Conservation (phyloP, 768 basidiomycete genomes). For the Artomyces pyxidatus region DNA sequence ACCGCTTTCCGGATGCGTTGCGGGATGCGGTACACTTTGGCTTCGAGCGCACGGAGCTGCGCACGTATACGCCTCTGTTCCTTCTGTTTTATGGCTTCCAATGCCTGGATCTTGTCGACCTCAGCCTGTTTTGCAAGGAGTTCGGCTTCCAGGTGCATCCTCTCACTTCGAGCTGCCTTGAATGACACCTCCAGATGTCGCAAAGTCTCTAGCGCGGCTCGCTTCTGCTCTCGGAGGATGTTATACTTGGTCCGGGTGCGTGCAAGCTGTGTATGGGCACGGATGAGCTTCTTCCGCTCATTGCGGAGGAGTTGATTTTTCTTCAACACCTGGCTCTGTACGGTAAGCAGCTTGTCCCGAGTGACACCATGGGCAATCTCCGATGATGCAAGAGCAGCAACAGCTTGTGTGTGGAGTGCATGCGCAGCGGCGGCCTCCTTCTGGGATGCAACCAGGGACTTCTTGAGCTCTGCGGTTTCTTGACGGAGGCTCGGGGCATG, state of each 20-base stretch:
- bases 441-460: no score
- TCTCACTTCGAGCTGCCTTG: neutral
- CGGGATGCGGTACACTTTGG: neutral
- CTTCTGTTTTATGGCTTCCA: neutral
- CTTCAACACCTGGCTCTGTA: neutral
- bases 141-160: neutral
- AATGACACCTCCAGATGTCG: neutral
- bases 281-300: neutral
- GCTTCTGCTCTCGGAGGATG: neutral
- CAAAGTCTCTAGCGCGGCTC: neutral
- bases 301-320: neutral
- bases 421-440: no score
- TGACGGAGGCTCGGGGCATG: no score
- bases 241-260: neutral
- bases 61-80: neutral
- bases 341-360: neutral
- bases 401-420: no score
- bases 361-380: no score
- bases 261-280: neutral
- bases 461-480: no score
- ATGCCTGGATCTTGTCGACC: neutral
- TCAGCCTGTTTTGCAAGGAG: neutral
- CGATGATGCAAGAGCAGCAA: no score
- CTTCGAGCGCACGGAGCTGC: neutral
- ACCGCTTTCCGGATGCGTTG: neutral